Conservation (phyloP, 257 asterid genomes). For the Echites panduratus region DNA sequence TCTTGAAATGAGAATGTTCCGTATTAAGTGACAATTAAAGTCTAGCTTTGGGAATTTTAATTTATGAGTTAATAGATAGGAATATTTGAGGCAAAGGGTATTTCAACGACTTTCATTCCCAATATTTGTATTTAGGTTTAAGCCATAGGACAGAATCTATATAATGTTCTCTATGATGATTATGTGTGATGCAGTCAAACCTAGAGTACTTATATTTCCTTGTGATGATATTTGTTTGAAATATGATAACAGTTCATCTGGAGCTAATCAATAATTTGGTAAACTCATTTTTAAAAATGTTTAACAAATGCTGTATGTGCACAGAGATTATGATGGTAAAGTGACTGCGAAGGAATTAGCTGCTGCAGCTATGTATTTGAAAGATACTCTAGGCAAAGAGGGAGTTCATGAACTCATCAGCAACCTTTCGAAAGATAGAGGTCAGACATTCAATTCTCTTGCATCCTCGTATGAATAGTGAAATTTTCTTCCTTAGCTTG, state of each 20-base stretch:
- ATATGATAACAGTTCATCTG: neutral
- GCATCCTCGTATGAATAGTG: neutral
- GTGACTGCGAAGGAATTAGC: conserved; percentile 87
- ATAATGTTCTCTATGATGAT: too few species aligned
- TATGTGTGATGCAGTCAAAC: too few species aligned
- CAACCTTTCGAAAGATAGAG: conserved; percentile 79
- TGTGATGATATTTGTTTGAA: neutral
- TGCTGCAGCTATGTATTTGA: conserved; percentile 71
- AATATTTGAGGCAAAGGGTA: too few species aligned
- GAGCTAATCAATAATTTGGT: neutral
- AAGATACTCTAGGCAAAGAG: conserved; percentile 74
- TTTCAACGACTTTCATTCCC: too few species aligned
- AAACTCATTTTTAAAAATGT: neutral
- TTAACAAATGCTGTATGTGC: neutral
- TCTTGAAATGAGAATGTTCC: too few species aligned
- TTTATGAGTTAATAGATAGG: too few species aligned
- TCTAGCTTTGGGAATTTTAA: conserved; percentile 17
- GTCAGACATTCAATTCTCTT: conserved; percentile 20
- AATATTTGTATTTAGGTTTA: too few species aligned
- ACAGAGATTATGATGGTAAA: conserved; percentile 82
- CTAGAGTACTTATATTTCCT: neutral
- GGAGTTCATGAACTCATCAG: conserved; percentile 78
- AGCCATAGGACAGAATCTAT: too few species aligned
- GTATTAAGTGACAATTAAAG: too few species aligned
- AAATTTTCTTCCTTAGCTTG: neutral